Percentiles rank a stretch among this genome's conserved stretches.
These are phyloP conservation scores for Monosporascus sp. DNA, from an alignment of 2,329 filamentous ascomycete genomes.

Conservation along the genomic window DNA sequence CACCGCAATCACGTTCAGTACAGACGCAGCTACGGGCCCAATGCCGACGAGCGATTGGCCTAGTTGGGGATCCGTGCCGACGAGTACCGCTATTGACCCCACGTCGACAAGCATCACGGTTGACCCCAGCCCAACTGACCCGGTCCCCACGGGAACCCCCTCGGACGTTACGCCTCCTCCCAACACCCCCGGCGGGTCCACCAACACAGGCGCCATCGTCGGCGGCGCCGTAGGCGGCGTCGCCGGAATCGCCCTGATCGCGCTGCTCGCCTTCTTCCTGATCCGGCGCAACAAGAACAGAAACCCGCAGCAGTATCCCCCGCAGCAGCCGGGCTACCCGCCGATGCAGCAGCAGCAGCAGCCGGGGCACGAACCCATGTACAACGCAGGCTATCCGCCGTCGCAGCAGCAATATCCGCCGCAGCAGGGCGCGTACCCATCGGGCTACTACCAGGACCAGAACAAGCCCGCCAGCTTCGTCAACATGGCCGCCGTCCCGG, in stretches of 20 bases:
- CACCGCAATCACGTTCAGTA: constrained; percentile 11
- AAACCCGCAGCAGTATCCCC: constrained; percentile 3
- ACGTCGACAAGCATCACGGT: not conserved
- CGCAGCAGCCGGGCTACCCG: constrained; percentile 3
- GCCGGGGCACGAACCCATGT: constrained; percentile 2
- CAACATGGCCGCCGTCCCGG: constrained; percentile 11
- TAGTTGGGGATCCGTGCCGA: not conserved
- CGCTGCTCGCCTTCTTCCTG: constrained; percentile 33
- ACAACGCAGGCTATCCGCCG: constrained; percentile 12
- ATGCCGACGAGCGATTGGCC: not conserved
- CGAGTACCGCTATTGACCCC: not conserved
- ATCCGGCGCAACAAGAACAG: constrained; percentile 31
- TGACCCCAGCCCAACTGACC: not conserved
- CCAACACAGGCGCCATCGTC: constrained; percentile 37
- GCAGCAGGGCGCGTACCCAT: constrained; percentile 11
- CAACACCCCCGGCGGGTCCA: constrained; percentile 16
- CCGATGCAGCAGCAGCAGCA: constrained; percentile 9
- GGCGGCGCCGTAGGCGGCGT: constrained; percentile 44
- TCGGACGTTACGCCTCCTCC: constrained; percentile 6
- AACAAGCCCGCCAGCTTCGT: constrained; percentile 21
- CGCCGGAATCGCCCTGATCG: constrained; percentile 34
- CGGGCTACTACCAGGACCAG: constrained; percentile 14
- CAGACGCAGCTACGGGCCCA: constrained; percentile 3
- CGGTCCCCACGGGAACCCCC: not conserved
- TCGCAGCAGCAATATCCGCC: constrained; percentile 8